Evolutionary conservation across 768 basidiomycete genomes (phyloP).

Genomic region (Tulasnella sp.): DNA sequence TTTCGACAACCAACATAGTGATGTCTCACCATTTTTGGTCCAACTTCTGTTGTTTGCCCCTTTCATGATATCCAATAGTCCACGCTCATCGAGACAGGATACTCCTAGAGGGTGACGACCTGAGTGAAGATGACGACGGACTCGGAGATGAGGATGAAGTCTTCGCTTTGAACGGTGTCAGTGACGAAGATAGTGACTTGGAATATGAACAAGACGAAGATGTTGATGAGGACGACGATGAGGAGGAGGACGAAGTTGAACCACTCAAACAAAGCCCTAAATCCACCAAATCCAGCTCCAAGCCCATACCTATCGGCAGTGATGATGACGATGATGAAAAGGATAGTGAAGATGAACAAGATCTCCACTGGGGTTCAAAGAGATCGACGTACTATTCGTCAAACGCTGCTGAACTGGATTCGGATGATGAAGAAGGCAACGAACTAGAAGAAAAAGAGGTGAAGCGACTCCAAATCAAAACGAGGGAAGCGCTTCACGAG

Average conservation of each 20-base stretch:
- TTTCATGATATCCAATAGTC: constrained; percentile 33
- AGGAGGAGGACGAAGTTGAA: constrained; percentile 26
- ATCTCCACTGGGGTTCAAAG: constrained; percentile 62
- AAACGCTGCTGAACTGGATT: constrained; percentile 51
- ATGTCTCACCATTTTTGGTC: too few relatives aligned
- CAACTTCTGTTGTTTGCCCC: constrained; percentile 10
- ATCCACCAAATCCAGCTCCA: constrained; percentile 23
- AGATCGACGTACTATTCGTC: constrained; percentile 65
- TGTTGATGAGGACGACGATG: constrained; percentile 36
- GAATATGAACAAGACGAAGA: constrained; percentile 26
- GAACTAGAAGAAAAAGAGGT: constrained; percentile 84
- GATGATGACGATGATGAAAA: constrained; percentile 20
- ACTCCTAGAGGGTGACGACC: constrained; percentile 49
- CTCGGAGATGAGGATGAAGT: constrained; percentile 65
- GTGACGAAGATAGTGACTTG: constrained; percentile 24
- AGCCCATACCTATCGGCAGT: constrained; percentile 15
- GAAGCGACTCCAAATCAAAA: constrained; percentile 59
- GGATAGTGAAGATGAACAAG: constrained; percentile 16
- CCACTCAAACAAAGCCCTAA: constrained; percentile 21
- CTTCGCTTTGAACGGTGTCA: constrained; percentile 53
- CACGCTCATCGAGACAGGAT: constrained; percentile 65
- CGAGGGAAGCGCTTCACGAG: constrained; percentile 54
- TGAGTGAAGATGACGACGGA: constrained; percentile 34
- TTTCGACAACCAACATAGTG: too few relatives aligned
- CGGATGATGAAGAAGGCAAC: constrained; percentile 70